Base-by-base conservation (phyloP, 2,329 filamentous ascomycete species). In the Cyclaneusma minus region DNA sequence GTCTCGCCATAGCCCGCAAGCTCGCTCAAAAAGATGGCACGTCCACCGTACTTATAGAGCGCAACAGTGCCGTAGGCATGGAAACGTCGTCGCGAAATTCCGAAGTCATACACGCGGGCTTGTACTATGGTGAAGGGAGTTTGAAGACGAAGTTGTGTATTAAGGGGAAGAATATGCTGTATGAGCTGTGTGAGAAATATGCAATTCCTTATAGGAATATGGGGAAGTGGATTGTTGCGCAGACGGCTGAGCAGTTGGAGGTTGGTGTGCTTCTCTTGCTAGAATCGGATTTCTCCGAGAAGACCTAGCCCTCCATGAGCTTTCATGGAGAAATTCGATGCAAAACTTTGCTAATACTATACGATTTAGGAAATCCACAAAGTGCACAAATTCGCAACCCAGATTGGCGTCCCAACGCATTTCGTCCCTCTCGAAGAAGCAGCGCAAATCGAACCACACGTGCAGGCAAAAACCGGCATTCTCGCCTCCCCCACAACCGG, bases 201-300 rank as follows among this genome's bases (percentile, higher is more conserved):
- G 51, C 52, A 30, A 77, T 98, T 26, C 69, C 70, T 0, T 67
- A 89, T 52, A 62, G 62, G 28, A 76, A 76, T 46, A 79, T 72
- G 13, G 84, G 84, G 32, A 95, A 94, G 58, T 94, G 87, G 85
- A 79, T 95, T 42, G 80, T 95, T 2, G 87, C 87, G 1, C 89
- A 95, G 56, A 77, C 72, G 27, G 60, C 62, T 2, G 55, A 54
- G 24, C 81, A 95, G 34, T 39, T 30, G 26, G 38, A 43, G 22
- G 28, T 25, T 15, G 10, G 1, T 1, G 16, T 8, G 13, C 21
- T 13, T 6, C n/a, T 13, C 7, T 7, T 7, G 5, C 6, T 16
- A 7, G 27, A 41, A 13, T 9, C 8, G 3, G 15, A 11, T 25
- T 17, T 17, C n/a, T 5, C 13, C 24, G 3, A 11, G 11, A 43